These are phyloP conservation scores for Herpetomonas samuelpessoai DNA, from an alignment of 208 protist genomes.

Conservation along the genomic window DNA sequence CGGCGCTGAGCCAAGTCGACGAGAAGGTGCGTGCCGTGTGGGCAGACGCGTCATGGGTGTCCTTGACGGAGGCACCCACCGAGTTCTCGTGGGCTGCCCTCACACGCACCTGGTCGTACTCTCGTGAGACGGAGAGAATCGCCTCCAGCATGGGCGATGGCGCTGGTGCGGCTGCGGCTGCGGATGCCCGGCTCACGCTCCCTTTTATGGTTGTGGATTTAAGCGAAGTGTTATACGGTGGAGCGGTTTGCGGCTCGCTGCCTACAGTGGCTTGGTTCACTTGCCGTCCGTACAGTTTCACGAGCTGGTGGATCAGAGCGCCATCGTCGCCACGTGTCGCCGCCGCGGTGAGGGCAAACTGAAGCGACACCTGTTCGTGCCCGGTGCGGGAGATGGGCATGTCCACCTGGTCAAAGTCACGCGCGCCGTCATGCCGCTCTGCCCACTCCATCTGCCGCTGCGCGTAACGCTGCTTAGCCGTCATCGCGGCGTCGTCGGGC, in stretches of 20 bases:
- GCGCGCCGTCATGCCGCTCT: not conserved
- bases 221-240: no score
- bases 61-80: not conserved
- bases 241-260: not conserved
- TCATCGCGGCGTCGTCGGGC: not conserved
- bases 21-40: not conserved
- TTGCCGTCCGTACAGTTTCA: conserved; percentile 29
- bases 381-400: not conserved
- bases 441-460: no score
- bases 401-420: not conserved
- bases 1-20: conserved; percentile 1
- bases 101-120: conserved; percentile 50
- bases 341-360: conserved; percentile 36
- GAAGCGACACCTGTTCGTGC: conserved; percentile 1
- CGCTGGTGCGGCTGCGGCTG: not conserved
- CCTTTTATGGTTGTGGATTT: no score
- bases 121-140: conserved; percentile 67
- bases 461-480: no score
- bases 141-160: conserved; percentile 66
- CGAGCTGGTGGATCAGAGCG: conserved; percentile 51
- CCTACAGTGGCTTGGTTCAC: not conserved
- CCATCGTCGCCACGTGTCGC: conserved; percentile 41
- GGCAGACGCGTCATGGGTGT: no score
- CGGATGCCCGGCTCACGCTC: no score
- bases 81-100: not conserved